Evolutionary conservation across 768 basidiomycete genomes (phyloP).

Genomic region (Hygrophoropsis aurantiaca): DNA sequence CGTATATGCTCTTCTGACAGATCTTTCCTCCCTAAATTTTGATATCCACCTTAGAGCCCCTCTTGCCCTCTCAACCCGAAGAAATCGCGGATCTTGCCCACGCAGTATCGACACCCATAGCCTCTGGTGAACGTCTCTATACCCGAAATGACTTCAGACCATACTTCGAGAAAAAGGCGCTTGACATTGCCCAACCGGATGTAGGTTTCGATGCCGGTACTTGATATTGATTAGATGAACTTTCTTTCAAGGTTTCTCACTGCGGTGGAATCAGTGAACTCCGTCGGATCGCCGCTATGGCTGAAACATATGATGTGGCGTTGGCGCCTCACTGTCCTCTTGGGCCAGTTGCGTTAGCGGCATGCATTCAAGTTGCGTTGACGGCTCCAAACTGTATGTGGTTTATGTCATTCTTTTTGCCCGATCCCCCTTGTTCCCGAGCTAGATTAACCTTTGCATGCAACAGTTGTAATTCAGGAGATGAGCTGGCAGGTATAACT

Average conservation of each 20-base stretch:
- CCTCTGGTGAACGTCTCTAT: constrained; percentile 64
- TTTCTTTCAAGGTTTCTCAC: constrained; percentile 44
- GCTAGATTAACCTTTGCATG: too few species aligned
- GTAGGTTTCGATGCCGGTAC: constrained; percentile 29
- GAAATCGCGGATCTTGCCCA: constrained; percentile 61
- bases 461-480: constrained; percentile 58
- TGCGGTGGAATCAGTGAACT: constrained; percentile 63
- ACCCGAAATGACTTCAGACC: constrained; percentile 63
- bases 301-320: constrained; percentile 71
- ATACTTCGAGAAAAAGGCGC: constrained; percentile 60
- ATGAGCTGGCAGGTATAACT: constrained; percentile 60
- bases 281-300: constrained; percentile 55
- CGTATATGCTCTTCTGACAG: background rate
- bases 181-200: constrained; percentile 73
- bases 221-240: background rate
- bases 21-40: background rate
- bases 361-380: constrained; percentile 63
- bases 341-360: constrained; percentile 70
- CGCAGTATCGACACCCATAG: constrained; percentile 58
- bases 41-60: constrained; percentile 41
- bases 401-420: background rate
- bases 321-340: constrained; percentile 73
- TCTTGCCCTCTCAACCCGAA: constrained; percentile 58
- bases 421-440: too few species aligned
- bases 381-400: constrained; percentile 58